Percentiles rank a stretch among this genome's conserved stretches.
Evolutionary conservation across 2,329 filamentous ascomycete genomes (phyloP).

Genomic region (Hymenoscyphus scutula): DNA sequence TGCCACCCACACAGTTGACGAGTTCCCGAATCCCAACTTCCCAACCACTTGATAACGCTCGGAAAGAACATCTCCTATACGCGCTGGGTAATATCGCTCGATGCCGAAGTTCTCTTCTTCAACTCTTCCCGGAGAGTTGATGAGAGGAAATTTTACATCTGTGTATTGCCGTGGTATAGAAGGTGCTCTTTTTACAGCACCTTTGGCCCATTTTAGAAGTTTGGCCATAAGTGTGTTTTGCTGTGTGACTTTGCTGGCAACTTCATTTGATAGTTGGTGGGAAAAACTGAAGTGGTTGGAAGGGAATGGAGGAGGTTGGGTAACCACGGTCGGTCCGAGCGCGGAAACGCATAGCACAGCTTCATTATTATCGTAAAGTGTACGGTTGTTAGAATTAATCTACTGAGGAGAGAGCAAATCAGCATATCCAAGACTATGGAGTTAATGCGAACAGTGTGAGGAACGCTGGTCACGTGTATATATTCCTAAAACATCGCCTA

Average conservation of each 20-base stretch:
- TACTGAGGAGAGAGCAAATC: background rate
- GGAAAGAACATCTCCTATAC: slow-evolving; percentile 20
- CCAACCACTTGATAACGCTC: slow-evolving; percentile 21
- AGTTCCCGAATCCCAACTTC: slow-evolving; percentile 23
- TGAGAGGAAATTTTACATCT: slow-evolving; percentile 14
- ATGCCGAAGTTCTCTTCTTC: slow-evolving; percentile 20
- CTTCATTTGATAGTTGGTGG: background rate
- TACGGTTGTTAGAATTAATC: too few species aligned
- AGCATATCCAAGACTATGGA: too few species aligned
- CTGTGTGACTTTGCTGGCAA: background rate
- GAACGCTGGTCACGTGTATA: background rate
- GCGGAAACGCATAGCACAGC: background rate
- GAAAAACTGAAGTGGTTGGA: background rate
- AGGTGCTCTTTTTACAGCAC: slow-evolving; percentile 13
- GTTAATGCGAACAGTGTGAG: too few species aligned
- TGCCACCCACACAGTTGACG: slow-evolving; percentile 20
- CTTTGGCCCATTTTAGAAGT: slow-evolving; percentile 19
- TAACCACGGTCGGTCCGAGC: background rate
- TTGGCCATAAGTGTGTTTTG: background rate
- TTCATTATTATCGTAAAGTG: too few species aligned
- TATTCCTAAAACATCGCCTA: background rate
- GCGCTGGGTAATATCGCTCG: slow-evolving; percentile 20
- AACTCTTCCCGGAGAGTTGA: slow-evolving; percentile 14
- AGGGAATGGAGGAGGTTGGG: background rate
- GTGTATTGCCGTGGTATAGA: slow-evolving; percentile 17